Base-by-base conservation (phyloP, 306 rosid genomes). In the Neltuma alba region DNA sequence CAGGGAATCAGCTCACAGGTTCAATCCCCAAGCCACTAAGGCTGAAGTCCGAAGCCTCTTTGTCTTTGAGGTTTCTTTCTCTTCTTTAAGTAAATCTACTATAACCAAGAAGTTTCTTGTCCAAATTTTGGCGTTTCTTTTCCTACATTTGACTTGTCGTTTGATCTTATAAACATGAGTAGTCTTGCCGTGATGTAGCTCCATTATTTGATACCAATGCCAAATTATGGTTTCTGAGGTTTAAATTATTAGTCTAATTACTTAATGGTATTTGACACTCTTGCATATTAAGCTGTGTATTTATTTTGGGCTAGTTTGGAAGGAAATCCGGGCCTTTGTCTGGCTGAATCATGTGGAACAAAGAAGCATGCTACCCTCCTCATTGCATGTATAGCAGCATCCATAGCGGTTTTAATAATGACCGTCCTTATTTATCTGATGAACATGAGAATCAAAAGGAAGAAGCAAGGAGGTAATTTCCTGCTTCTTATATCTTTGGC, bases 1-100 rank as follows among this genome's bases (percentile, higher is more conserved):
- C 63, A 4, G 75, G 87, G 42, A 83, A 83, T 67, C 72, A 75
- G 42, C 70, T 83, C 41, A 70, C 81, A 0, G 81, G 87, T 48
- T 3, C 73, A 40, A 41, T 79, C 45, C 87, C 83, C 7, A 63
- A 79, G 48, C 77, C 75, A 50, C 75, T 79, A 25, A 61, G 30
- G 63, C 18, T 68, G 27, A 83, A 60, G 70, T 54, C 84, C 14
- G 30, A 61, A 30, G 9, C 28, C 54, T 9, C 79, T 38, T 70
- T 83, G 30, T 27, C 25, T 36, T 62, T 70, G 27, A 83, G 79
- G 83, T n/a, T n/a, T n/a, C n/a, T n/a, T n/a, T n/a, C n/a, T n/a
- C n/a, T n/a, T n/a, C n/a, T n/a, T n/a, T n/a, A n/a, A n/a, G n/a
- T n/a, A n/a, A n/a, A n/a, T n/a, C 3, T 41, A 41, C 9, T 41